phyloP scores from a whole-genome alignment of 1,284 basidiomycete genomes.

The Heliocybe sulcata region DNA sequence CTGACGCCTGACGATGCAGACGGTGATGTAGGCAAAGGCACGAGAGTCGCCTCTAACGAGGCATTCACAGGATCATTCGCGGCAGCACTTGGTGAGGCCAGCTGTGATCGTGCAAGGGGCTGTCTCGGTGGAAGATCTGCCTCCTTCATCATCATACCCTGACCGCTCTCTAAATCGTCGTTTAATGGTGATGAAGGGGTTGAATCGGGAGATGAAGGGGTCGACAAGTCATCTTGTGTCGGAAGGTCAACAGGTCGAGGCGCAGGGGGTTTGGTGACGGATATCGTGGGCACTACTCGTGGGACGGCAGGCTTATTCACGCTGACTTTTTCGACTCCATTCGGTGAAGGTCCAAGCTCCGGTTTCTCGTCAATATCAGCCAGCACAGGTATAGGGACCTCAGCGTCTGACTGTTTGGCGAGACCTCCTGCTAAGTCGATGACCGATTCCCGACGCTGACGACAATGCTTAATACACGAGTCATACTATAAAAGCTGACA shows the following conservation, averaged over 20 bases:
- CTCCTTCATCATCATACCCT: conserved; percentile 33
- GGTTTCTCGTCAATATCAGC: conserved; percentile 4
- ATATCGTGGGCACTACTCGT: conserved; percentile 41
- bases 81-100: background rate
- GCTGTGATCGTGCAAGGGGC: background rate
- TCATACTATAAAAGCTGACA: conserved; percentile 5
- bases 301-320: conserved; percentile 3
- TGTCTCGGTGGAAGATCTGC: conserved; percentile 12
- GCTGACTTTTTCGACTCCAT: background rate
- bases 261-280: conserved; percentile 60
- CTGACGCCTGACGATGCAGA: background rate
- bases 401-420: conserved; percentile 18
- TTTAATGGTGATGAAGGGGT: conserved; percentile 23
- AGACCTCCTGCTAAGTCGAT: conserved; percentile 1
- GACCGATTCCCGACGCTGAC: conserved; percentile 1
- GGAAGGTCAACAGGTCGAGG: conserved; percentile 62
- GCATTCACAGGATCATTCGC: background rate
- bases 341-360: background rate
- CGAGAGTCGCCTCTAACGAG: conserved; percentile 4
- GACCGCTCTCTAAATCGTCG: conserved; percentile 56
- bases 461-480: background rate
- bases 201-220: conserved; percentile 37
- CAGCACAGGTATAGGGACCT: conserved; percentile 31
- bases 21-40: conserved; percentile 6
- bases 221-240: conserved; percentile 48